phyloP scores from a whole-genome alignment of 2,329 filamentous ascomycete species.

The Alternaria solani region DNA sequence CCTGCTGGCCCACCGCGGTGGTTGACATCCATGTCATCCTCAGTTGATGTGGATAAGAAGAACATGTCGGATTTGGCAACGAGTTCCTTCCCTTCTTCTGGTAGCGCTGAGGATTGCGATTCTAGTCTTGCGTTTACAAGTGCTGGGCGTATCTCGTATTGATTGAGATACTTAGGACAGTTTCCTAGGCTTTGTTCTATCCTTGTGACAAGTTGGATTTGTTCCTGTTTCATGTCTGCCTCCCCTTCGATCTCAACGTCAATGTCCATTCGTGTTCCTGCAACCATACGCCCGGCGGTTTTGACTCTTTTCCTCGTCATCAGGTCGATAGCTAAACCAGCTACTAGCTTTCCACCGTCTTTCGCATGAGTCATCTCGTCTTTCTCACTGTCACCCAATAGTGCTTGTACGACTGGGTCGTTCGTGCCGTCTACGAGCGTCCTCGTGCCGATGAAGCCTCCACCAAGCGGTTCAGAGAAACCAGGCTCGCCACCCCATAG shows the following conservation, averaged over 20 bases:
- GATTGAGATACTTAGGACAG: constrained; percentile 87
- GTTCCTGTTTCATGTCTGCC: constrained; percentile 31
- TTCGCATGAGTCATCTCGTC: constrained; percentile 52
- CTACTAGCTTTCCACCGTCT: constrained; percentile 61
- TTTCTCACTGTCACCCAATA: constrained; percentile 61
- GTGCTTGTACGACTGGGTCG: constrained; percentile 74
- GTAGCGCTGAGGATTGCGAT: constrained; percentile 59
- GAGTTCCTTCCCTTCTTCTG: constrained; percentile 64
- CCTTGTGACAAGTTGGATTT: constrained; percentile 69
- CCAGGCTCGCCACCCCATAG: constrained; percentile 78
- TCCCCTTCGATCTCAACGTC: constrained; percentile 39
- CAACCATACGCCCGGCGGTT: constrained; percentile 73
- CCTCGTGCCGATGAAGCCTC: constrained; percentile 69
- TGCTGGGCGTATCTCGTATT: constrained; percentile 68
- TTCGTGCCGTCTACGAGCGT: constrained; percentile 66
- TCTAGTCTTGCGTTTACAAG: constrained; percentile 62
- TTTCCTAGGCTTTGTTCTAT: constrained; percentile 79
- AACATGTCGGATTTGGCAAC: constrained; percentile 74
- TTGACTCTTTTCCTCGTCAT: constrained; percentile 76
- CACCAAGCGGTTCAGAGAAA: constrained; percentile 70
- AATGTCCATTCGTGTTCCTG: constrained; percentile 62
- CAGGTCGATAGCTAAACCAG: constrained; percentile 70
- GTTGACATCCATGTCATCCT: constrained; percentile 80
- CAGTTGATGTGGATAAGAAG: constrained; percentile 75
- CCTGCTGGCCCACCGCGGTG: constrained; percentile 78